A percentile compares a stretch with the other conserved stretches of the same genome.
phyloP scores from a whole-genome alignment of 1,284 basidiomycete genomes.

The Gastroboletus turbinatus region DNA sequence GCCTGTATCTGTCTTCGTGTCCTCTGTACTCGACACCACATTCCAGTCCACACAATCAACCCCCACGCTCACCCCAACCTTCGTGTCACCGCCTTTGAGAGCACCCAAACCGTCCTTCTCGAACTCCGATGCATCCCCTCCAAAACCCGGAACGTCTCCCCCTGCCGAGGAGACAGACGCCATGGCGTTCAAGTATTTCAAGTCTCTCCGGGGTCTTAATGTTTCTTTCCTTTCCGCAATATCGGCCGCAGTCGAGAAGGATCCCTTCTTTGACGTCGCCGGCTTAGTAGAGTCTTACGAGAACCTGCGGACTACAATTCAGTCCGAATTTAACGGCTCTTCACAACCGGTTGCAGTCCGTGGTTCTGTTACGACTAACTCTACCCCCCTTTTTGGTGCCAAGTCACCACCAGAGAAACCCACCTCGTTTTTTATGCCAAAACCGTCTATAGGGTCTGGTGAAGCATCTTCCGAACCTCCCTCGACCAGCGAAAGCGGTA shows the following conservation, averaged over 20 bases:
- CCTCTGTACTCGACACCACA: conserved; percentile 31
- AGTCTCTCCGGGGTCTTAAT: conserved; percentile 79
- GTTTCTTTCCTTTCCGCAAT: conserved; percentile 66
- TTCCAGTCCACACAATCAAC: conserved; percentile 5
- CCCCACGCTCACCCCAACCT: conserved; percentile 27
- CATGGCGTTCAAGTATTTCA: conserved; percentile 60
- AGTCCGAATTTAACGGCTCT: conserved; percentile 52
- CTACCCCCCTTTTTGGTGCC: conserved; percentile 6
- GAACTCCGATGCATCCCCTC: conserved; percentile 5
- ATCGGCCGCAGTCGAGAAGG: conserved; percentile 61
- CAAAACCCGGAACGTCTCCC: conserved; percentile 15
- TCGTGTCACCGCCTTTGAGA: conserved; percentile 13
- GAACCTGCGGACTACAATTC: conserved; percentile 54
- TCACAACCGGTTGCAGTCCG: conserved; percentile 8
- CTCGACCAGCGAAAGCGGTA: conserved; percentile 15
- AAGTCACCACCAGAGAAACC: conserved; percentile 22
- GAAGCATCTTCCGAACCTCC: conserved; percentile 6
- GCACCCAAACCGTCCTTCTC: background rate
- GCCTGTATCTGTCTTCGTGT: conserved; percentile 19
- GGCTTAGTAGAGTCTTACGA: conserved; percentile 66
- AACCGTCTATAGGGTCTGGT: conserved; percentile 31
- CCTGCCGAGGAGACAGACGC: conserved; percentile 33
- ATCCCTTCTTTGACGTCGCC: conserved; percentile 76
- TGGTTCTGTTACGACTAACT: conserved; percentile 10
- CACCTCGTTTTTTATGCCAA: conserved; percentile 41